Percentiles rank a stretch among this genome's conserved stretches.
phyloP scores from a whole-genome alignment of 352 stramenopile species.

The Pythium brassicae region DNA sequence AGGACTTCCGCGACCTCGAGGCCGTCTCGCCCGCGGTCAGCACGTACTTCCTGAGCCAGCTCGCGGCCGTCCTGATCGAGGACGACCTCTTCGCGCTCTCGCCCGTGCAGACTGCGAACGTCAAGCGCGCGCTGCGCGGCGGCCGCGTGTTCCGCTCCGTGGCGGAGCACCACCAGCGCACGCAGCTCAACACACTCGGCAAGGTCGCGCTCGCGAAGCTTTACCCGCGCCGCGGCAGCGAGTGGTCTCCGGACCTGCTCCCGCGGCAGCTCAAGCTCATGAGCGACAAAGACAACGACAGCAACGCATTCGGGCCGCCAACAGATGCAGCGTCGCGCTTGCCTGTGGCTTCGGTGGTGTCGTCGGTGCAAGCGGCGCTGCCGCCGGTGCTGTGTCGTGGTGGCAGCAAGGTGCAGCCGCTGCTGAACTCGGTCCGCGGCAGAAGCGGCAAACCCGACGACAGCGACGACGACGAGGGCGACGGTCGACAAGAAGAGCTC shows the following conservation, averaged over 20 bases:
- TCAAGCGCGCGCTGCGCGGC: slow-evolving; percentile 46
- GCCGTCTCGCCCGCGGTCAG: slow-evolving; percentile 71
- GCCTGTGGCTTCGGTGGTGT: neutral
- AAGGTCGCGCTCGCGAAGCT: slow-evolving; percentile 69
- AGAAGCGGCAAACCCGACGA: neutral
- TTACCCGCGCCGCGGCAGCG: slow-evolving; percentile 49
- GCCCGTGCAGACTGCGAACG: slow-evolving; percentile 41
- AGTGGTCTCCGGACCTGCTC: slow-evolving; percentile 69
- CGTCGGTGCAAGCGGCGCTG: neutral
- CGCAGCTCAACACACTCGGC: slow-evolving; percentile 48
- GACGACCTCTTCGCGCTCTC: slow-evolving; percentile 63
- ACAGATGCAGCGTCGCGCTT: neutral
- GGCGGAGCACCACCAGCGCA: slow-evolving; percentile 49
- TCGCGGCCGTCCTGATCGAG: slow-evolving; percentile 66
- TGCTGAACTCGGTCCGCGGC: neutral
- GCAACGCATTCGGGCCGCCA: neutral
- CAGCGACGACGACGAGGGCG: neutral
- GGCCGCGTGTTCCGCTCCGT: slow-evolving; percentile 55
- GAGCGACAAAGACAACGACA: slow-evolving; percentile 19
- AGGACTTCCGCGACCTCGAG: slow-evolving; percentile 68
- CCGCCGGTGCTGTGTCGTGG: neutral
- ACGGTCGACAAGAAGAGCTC: neutral
- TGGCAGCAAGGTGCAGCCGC: neutral
- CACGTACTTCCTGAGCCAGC: slow-evolving; percentile 76
- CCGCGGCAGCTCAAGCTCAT: slow-evolving; percentile 59